A percentile compares a stretch with the other conserved stretches of the same genome.
phyloP scores from a whole-genome alignment of 1,139 yeast genomes.

The Pichia cactophila region DNA sequence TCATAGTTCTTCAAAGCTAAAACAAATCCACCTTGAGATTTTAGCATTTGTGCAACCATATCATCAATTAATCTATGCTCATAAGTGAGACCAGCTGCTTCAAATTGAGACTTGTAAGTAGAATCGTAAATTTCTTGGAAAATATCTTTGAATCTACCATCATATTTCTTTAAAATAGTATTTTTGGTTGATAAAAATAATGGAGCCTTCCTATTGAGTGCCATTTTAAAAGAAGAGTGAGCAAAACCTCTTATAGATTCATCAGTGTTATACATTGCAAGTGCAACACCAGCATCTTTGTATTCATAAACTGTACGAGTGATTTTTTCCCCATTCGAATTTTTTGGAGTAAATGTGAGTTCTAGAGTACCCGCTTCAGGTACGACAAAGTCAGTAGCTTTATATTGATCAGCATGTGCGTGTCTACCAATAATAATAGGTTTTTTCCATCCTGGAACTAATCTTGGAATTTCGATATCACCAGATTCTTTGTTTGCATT shows the following conservation, averaged over 20 bases:
- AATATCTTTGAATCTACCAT: constrained; percentile 90
- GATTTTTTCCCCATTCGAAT: constrained; percentile 43
- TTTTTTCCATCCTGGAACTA: constrained; percentile 89
- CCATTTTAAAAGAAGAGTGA: constrained; percentile 83
- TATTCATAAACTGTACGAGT: constrained; percentile 63
- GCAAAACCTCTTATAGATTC: constrained; percentile 88
- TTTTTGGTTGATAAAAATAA: constrained; percentile 86
- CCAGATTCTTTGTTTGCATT: constrained; percentile 19
- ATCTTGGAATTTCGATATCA: constrained; percentile 64
- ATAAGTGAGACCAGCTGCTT: constrained; percentile 76
- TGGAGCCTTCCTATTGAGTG: constrained; percentile 68
- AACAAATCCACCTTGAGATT: constrained; percentile 89
- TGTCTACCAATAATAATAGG: constrained; percentile 97
- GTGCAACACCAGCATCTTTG: constrained; percentile 74
- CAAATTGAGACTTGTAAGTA: constrained; percentile 64
- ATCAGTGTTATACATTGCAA: constrained; percentile 94
- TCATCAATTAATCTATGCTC: constrained; percentile 96
- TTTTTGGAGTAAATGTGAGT: constrained; percentile 70
- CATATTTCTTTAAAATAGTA: constrained; percentile 88
- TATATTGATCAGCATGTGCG: constrained; percentile 95
- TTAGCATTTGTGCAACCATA: constrained; percentile 98
- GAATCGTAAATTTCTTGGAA: constrained; percentile 74
- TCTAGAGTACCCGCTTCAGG: constrained; percentile 76
- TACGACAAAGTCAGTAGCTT: constrained; percentile 78
- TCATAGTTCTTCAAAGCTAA: constrained; percentile 96